Conservation (phyloP, 2,329 filamentous ascomycete genomes). For the Alternaria longipes region DNA sequence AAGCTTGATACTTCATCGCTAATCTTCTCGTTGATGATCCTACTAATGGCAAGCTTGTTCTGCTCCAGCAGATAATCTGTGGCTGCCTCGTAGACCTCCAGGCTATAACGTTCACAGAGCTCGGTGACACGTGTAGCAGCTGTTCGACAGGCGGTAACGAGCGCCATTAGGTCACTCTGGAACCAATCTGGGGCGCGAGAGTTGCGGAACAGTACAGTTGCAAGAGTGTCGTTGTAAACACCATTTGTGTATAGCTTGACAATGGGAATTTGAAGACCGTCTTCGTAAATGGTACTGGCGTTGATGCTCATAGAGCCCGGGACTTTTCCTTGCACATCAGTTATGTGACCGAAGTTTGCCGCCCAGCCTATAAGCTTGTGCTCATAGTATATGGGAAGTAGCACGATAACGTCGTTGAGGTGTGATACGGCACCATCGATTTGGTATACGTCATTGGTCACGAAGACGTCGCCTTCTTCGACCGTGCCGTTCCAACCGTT, state of each 20-base stretch:
- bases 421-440: constrained; percentile 61
- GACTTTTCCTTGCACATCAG: constrained; percentile 57
- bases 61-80: constrained; percentile 57
- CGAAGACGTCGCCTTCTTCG: constrained; percentile 61
- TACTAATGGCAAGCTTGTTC: constrained; percentile 56
- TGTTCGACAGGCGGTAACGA: constrained; percentile 59
- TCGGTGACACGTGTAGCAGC: constrained; percentile 57
- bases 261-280: constrained; percentile 61
- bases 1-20: constrained; percentile 55
- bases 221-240: constrained; percentile 55
- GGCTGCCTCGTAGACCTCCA: constrained; percentile 57
- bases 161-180: constrained; percentile 57
- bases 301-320: constrained; percentile 63
- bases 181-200: constrained; percentile 61
- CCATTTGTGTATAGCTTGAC: constrained; percentile 59
- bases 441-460: constrained; percentile 62
- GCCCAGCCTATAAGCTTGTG: constrained; percentile 59
- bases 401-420: constrained; percentile 61
- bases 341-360: constrained; percentile 62
- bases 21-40: constrained; percentile 59
- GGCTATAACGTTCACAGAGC: constrained; percentile 57
- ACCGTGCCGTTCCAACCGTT: constrained; percentile 58
- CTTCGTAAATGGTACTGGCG: constrained; percentile 59
- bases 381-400: constrained; percentile 59
- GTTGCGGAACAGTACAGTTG: constrained; percentile 59